Evolutionary conservation across 345 rosid genomes (phyloP).

Genomic region (Eucalyptus viminalis): DNA sequence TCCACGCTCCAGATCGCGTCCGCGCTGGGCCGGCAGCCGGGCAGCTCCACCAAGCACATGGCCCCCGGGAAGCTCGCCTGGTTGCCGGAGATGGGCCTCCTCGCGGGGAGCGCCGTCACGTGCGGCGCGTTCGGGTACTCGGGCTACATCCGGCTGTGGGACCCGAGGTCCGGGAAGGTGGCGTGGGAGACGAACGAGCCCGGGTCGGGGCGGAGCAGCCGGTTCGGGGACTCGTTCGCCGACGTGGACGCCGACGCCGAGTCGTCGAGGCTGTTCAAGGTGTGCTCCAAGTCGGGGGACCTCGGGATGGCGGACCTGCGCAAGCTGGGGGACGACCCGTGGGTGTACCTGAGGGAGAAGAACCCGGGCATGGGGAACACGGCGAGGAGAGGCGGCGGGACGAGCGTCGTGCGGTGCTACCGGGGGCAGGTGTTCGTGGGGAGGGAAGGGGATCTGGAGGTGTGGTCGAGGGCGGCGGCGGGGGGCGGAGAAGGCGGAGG

Average conservation of each 20-base stretch:
- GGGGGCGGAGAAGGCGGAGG: background rate
- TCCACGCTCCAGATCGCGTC: conserved; percentile 59
- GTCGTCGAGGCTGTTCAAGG: conserved; percentile 39
- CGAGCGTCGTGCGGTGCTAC: conserved; percentile 52
- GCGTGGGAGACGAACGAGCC: conserved; percentile 95
- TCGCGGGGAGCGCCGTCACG: conserved; percentile 44
- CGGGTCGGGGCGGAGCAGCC: conserved; percentile 80
- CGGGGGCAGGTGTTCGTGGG: conserved; percentile 65
- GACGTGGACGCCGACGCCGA: conserved; percentile 63
- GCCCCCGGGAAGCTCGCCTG: conserved; percentile 65
- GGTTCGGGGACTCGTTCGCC: conserved; percentile 83
- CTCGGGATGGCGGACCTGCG: conserved; percentile 82
- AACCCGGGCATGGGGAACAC: conserved; percentile 34
- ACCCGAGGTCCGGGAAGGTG: conserved; percentile 44
- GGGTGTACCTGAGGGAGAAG: conserved; percentile 42
- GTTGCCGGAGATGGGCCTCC: conserved; percentile 32
- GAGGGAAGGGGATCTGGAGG: conserved; percentile 66
- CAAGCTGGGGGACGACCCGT: background rate
- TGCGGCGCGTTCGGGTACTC: conserved; percentile 79
- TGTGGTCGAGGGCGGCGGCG: conserved; percentile 49
- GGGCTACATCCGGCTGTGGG: conserved; percentile 84
- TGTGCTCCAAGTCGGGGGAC: conserved; percentile 87
- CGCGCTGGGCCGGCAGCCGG: conserved; percentile 55
- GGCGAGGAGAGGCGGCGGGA: background rate
- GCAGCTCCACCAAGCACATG: conserved; percentile 45